phyloP scores from a whole-genome alignment of 768 basidiomycete genomes.

The Tephrocybe sp. region DNA sequence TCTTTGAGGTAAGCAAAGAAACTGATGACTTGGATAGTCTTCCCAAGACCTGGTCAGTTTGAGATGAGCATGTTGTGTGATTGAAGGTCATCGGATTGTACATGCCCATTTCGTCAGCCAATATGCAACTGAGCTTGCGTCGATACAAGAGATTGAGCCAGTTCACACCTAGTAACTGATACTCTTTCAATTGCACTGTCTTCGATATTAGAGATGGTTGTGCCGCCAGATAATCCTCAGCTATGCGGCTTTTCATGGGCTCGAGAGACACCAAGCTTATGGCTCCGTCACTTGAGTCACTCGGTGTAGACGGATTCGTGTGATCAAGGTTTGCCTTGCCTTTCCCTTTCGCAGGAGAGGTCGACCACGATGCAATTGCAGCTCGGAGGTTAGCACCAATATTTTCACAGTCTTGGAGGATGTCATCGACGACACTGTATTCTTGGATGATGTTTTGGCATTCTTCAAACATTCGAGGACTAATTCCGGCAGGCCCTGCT shows the following conservation, averaged over 20 bases:
- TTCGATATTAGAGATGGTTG: slow-evolving; percentile 73
- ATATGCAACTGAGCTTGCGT: slow-evolving; percentile 84
- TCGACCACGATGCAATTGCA: slow-evolving; percentile 79
- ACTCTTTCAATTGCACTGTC: slow-evolving; percentile 86
- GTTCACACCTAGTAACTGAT: slow-evolving; percentile 96
- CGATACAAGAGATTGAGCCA: slow-evolving; percentile 91
- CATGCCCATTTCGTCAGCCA: slow-evolving; percentile 99
- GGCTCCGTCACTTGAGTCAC: slow-evolving; percentile 60
- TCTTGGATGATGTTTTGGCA: slow-evolving; percentile 82
- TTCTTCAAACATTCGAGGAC: slow-evolving; percentile 88
- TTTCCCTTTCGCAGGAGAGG: slow-evolving; percentile 35
- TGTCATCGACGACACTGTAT: slow-evolving; percentile 85
- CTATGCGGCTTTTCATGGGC: slow-evolving; percentile 36
- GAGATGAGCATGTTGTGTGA: slow-evolving; percentile 8
- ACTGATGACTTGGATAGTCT: slow-evolving; percentile 98
- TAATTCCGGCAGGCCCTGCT: slow-evolving; percentile 78
- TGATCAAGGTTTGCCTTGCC: slow-evolving; percentile 39
- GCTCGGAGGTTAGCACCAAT: slow-evolving; percentile 75
- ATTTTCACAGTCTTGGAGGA: slow-evolving; percentile 85
- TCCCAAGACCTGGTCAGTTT: slow-evolving; percentile 76
- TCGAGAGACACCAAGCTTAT: slow-evolving; percentile 54
- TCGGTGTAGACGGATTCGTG: slow-evolving; percentile 25
- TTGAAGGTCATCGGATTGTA: slow-evolving; percentile 16
- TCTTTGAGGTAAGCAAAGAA: slow-evolving; percentile 91
- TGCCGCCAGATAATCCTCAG: slow-evolving; percentile 65